Evolutionary conservation across 805 yeast genomes (phyloP), one percentile per base, ranked within the genome.

Genomic region (Ogataea polymorpha): DNA sequence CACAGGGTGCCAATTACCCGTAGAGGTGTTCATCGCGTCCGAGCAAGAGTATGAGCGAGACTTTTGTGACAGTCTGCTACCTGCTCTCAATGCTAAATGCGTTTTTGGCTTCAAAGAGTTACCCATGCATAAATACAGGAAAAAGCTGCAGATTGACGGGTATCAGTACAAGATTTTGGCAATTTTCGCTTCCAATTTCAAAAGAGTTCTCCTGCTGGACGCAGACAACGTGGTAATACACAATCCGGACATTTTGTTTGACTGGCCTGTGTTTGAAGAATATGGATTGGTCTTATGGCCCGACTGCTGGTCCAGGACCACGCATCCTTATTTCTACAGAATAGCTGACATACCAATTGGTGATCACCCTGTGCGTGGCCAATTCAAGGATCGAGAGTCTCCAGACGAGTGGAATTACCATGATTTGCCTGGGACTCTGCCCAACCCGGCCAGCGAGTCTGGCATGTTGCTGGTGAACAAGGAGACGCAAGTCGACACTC

Each of bases 291-390:
- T 80, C 8, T 44, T 79, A 7, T 80, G 87, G 86, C 87, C 87
- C 3, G 86, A 80, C 59, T 75, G 76, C 25, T 80, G 87, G 87
- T 70, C 80, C 2, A 67, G 87, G 58, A 78, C 86, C 5, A 79
- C 86, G 7, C 70, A 75, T 46, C 87, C 87, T 15, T 65, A 64
- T 34, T 78, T 60, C 52, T 78, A 75, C 53, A 77, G 76, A 7
- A 77, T 82, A 39, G 77, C 85, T 8, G 63, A 56, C 13, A 57
- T 67, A 7, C 37, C 56, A 58, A 70, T 65, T 36, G 67, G 62
- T 26, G 61, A 56, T 49, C 57, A 46, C 14, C 67, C 67, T 8
- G 56, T 63, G 2, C 63, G 68, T 16, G 67, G 71, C 3, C 51
- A 49, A 2, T 59, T 56, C 25, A 42, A 39, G 37, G 39, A 45